phyloP scores from a whole-genome alignment of 352 stramenopile species.

The Albugo candida region DNA sequence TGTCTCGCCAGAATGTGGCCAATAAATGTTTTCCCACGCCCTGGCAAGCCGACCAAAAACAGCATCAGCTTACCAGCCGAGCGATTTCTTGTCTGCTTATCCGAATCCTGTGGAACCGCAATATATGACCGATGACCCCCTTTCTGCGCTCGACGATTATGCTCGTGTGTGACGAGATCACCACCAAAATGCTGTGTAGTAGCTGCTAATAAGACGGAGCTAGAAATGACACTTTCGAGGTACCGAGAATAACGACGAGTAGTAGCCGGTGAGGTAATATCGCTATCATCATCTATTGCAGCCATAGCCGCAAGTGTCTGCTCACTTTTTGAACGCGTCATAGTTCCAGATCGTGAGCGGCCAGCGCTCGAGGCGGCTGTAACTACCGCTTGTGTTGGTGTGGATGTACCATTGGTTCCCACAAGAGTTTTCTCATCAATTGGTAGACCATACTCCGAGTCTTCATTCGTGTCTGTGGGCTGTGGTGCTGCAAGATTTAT shows the following conservation, averaged over 20 bases:
- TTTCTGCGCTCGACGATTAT: constrained; percentile 40
- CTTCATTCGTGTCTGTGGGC: constrained; percentile 8
- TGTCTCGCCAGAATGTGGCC: constrained; percentile 60
- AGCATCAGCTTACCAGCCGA: constrained; percentile 59
- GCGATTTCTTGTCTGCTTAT: constrained; percentile 14
- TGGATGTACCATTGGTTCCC: constrained; percentile 2
- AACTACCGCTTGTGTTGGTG: constrained; percentile 26
- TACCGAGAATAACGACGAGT: constrained; percentile 43
- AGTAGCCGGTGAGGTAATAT: constrained; percentile 8
- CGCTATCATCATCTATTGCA: constrained; percentile 1
- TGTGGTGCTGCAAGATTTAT: not conserved
- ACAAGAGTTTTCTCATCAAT: not conserved
- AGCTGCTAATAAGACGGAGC: constrained; percentile 48
- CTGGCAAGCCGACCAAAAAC: constrained; percentile 57
- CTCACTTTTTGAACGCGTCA: constrained; percentile 54
- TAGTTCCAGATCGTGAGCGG: constrained; percentile 25
- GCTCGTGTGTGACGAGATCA: constrained; percentile 61
- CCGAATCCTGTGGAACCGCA: constrained; percentile 8
- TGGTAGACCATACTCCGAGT: constrained; percentile 1
- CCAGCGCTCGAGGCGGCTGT: constrained; percentile 49
- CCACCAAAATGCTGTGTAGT: constrained; percentile 75
- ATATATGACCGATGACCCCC: constrained; percentile 55
- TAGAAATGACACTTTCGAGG: constrained; percentile 39
- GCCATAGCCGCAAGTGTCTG: constrained; percentile 24
- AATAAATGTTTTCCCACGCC: constrained; percentile 73